Conservation (phyloP, 495 filamentous ascomycete genomes). For the Tetracladium marchalianum region DNA sequence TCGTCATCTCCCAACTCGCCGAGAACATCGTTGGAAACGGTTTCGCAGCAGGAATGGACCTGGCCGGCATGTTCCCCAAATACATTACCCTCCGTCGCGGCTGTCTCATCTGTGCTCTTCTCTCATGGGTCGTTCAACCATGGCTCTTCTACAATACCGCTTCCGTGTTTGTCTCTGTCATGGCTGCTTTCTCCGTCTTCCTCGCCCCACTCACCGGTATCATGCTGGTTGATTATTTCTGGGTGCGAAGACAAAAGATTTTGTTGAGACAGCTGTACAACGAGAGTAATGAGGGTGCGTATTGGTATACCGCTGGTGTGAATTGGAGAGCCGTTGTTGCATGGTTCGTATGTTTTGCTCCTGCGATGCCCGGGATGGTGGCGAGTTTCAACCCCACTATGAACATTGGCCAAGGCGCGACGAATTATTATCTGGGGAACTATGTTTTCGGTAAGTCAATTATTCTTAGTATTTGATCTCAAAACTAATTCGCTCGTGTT, state of each 20-base stretch:
- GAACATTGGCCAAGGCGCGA: neutral
- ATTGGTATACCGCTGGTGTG: slow-evolving; percentile 27
- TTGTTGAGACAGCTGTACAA: slow-evolving; percentile 28
- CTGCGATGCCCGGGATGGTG: slow-evolving; percentile 15
- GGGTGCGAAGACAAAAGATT: slow-evolving; percentile 24
- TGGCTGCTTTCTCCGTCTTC: slow-evolving; percentile 40
- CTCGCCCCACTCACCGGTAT: slow-evolving; percentile 22
- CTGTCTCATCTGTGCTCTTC: slow-evolving; percentile 27
- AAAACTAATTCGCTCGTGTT: slow-evolving; percentile 1
- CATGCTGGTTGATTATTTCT: slow-evolving; percentile 24
- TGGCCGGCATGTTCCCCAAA: slow-evolving; percentile 30
- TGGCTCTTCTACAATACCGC: slow-evolving; percentile 39
- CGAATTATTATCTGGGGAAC: too few species aligned
- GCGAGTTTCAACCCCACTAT: slow-evolving; percentile 15
- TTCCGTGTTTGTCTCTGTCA: slow-evolving; percentile 35
- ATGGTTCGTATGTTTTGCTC: slow-evolving; percentile 24
- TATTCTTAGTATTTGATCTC: neutral
- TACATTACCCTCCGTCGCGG: slow-evolving; percentile 40
- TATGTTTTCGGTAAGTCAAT: too few species aligned
- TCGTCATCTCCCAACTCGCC: slow-evolving; percentile 20
- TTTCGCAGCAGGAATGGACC: slow-evolving; percentile 29
- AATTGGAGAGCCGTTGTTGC: slow-evolving; percentile 34
- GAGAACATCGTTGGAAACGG: slow-evolving; percentile 25
- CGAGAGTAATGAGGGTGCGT: slow-evolving; percentile 19
- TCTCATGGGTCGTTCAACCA: slow-evolving; percentile 33